Percentiles rank a stretch among this genome's conserved stretches.
phyloP scores from a whole-genome alignment of 805 yeast species.

The Vanderwaltozyma polyspora region DNA sequence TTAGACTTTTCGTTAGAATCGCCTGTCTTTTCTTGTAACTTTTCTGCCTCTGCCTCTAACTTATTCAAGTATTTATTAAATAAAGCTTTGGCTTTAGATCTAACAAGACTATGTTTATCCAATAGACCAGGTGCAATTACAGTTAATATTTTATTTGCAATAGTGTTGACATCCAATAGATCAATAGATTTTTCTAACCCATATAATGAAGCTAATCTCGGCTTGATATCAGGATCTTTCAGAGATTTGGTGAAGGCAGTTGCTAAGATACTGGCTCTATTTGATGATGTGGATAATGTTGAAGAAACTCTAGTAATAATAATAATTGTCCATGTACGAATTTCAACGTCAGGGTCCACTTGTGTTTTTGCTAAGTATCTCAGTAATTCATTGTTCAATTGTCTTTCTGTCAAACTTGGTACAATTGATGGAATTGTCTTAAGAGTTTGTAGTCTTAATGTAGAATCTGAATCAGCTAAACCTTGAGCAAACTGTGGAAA shows the following conservation, averaged over 20 bases:
- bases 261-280: conserved; percentile 60
- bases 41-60: conserved; percentile 37
- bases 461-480: conserved; percentile 69
- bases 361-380: conserved; percentile 57
- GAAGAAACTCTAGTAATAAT: conserved; percentile 17
- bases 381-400: conserved; percentile 74
- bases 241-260: conserved; percentile 81
- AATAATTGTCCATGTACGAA: conserved; percentile 25
- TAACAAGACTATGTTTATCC: conserved; percentile 59
- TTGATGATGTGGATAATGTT: conserved; percentile 20
- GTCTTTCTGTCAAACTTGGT: conserved; percentile 61
- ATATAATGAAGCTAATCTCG: conserved; percentile 63
- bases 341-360: conserved; percentile 21
- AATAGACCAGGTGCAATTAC: conserved; percentile 75
- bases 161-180: conserved; percentile 59
- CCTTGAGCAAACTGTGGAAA: conserved; percentile 68
- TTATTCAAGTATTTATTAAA: conserved; percentile 51
- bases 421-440: conserved; percentile 44
- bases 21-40: conserved; percentile 7
- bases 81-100: conserved; percentile 59
- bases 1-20: conserved; percentile 4
- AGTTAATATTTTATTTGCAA: conserved; percentile 71
- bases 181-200: conserved; percentile 59
- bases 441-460: conserved; percentile 72
- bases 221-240: conserved; percentile 65